phyloP scores from a whole-genome alignment of 2,329 filamentous ascomycete genomes.

The Fusarium sp. region DNA sequence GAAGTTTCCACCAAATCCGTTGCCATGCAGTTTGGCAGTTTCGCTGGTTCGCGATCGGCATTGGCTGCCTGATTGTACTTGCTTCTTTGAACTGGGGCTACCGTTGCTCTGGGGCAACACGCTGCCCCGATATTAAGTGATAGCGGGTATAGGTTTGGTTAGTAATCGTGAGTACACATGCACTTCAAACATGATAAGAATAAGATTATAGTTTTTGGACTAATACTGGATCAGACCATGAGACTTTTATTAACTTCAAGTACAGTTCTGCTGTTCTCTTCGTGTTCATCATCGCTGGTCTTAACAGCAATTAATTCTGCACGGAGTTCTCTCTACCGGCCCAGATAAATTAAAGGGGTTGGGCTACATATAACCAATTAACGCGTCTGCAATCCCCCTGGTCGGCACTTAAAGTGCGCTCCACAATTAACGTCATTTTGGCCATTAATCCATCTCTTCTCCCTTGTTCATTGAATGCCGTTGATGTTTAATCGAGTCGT shows the following conservation, averaged over 20 bases:
- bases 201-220: neutral
- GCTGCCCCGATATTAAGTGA: slow-evolving; percentile 45
- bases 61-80: slow-evolving; percentile 38
- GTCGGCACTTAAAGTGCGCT: slow-evolving; percentile 4
- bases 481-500: neutral
- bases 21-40: slow-evolving; percentile 14
- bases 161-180: neutral
- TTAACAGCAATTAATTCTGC: slow-evolving; percentile 53
- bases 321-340: slow-evolving; percentile 46
- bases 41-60: slow-evolving; percentile 20
- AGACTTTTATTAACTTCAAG: neutral
- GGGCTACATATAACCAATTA: slow-evolving; percentile 39
- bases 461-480: neutral
- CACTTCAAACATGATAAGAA: accelerated
- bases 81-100: slow-evolving; percentile 39
- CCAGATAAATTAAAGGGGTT: slow-evolving; percentile 45
- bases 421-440: neutral
- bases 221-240: accelerated
- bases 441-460: too few species aligned
- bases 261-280: neutral
- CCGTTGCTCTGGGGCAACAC: slow-evolving; percentile 49
- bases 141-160: slow-evolving; percentile 24
- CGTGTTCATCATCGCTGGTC: neutral
- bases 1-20: slow-evolving; percentile 32
- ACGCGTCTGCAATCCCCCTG: slow-evolving; percentile 28